These are phyloP conservation scores for Cercophora samala DNA, from an alignment of 495 filamentous ascomycete species.

Conservation along the genomic window DNA sequence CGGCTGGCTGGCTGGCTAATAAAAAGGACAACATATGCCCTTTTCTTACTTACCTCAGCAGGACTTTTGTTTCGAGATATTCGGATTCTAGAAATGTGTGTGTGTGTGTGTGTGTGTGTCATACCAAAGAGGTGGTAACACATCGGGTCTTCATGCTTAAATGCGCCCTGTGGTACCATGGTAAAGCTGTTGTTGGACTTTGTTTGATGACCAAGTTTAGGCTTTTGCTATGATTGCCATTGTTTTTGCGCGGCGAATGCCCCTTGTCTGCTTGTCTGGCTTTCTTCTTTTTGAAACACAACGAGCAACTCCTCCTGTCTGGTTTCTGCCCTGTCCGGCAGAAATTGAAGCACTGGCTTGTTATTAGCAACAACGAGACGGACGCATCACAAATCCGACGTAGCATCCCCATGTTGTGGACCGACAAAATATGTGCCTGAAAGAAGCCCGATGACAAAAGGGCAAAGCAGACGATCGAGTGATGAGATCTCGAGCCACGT, in stretches of 20 bases:
- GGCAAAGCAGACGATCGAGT: neutral
- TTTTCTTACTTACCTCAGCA: neutral
- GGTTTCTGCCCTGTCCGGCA: neutral
- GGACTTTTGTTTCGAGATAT: neutral
- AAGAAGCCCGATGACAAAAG: neutral
- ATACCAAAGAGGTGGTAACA: constrained; percentile 13
- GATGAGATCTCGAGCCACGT: neutral
- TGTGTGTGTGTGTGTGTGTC: constrained; percentile 6
- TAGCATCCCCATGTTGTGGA: neutral
- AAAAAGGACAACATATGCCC: neutral
- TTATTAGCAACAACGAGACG: neutral
- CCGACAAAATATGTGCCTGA: neutral
- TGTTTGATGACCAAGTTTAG: neutral
- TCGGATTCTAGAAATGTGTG: neutral
- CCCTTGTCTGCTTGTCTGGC: constrained; percentile 6
- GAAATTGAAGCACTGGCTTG: neutral
- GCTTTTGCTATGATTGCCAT: neutral
- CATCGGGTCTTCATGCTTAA: constrained; percentile 24
- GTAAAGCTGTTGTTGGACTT: neutral
- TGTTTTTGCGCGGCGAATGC: neutral
- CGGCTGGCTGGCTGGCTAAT: neutral
- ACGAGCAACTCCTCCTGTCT: neutral
- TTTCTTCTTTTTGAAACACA: neutral
- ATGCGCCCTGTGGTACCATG: constrained; percentile 13
- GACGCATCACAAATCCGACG: neutral